Evolutionary conservation across 805 yeast genomes (phyloP).

Genomic region (Lipomyces mesembrius): DNA sequence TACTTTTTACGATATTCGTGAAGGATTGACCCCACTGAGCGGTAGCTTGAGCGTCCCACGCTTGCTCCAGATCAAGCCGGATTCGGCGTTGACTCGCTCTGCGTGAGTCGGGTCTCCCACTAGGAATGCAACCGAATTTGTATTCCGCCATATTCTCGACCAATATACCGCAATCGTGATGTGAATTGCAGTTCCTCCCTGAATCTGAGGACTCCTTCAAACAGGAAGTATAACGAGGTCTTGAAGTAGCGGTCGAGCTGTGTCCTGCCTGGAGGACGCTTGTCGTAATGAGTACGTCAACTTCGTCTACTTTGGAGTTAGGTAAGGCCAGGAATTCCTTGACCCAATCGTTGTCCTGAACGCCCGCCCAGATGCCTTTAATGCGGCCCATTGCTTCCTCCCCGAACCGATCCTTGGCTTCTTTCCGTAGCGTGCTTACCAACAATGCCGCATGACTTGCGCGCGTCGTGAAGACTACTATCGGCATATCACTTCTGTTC

Average conservation of each 20-base stretch:
- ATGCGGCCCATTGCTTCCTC: background rate
- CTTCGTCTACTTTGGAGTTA: background rate
- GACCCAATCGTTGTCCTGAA: conserved; percentile 4
- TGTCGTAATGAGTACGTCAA: conserved; percentile 11
- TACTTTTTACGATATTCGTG: too few relatives aligned
- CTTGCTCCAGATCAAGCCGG: conserved; percentile 2
- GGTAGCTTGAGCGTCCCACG: background rate
- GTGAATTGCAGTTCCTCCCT: conserved; percentile 11
- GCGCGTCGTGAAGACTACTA: conserved; percentile 10
- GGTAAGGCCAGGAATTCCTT: conserved; percentile 5
- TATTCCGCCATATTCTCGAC: conserved; percentile 3
- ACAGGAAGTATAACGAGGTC: conserved; percentile 16
- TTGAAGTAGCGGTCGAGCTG: conserved; percentile 18
- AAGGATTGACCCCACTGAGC: background rate
- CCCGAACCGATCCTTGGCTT: background rate
- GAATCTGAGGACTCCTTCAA: conserved; percentile 11
- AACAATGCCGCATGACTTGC: background rate
- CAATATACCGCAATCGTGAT: background rate
- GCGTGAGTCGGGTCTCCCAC: background rate
- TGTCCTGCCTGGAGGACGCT: conserved; percentile 23
- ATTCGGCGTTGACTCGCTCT: background rate
- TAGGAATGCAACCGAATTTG: conserved; percentile 1
- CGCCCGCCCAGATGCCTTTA: conserved; percentile 1
- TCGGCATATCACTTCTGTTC: background rate
- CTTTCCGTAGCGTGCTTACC: background rate